These are phyloP conservation scores for Echinosophora koreensis DNA, from an alignment of 306 rosid genomes.

Conservation along the genomic window DNA sequence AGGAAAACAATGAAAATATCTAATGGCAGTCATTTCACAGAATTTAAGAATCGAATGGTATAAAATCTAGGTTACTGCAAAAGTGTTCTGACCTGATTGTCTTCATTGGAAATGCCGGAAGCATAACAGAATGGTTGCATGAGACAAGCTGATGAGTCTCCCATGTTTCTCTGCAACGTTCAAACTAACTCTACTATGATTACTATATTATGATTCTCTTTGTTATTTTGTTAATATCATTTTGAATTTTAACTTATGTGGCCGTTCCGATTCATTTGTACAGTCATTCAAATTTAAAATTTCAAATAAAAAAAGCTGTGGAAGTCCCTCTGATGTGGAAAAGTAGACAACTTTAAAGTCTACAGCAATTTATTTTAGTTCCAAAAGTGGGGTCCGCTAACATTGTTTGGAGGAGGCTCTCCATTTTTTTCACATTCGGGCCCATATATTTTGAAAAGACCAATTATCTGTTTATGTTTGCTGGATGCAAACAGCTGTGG, in stretches of 20 bases:
- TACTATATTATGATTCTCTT: no score
- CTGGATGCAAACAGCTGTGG: no score
- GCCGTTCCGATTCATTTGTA: constrained; percentile 45
- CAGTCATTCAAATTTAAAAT: constrained; percentile 75
- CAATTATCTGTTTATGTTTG: no score
- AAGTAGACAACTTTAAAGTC: constrained; percentile 39
- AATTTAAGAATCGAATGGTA: constrained; percentile 17
- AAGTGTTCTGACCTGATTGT: constrained; percentile 73
- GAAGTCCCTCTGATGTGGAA: constrained; percentile 46
- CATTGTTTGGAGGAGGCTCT: constrained; percentile 24
- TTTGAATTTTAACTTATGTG: constrained; percentile 38
- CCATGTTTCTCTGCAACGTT: constrained; percentile 65
- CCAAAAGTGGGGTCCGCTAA: constrained; percentile 52
- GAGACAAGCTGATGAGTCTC: constrained; percentile 81
- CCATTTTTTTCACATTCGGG: constrained; percentile 27
- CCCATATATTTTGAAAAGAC: constrained; percentile 45
- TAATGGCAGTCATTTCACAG: not conserved
- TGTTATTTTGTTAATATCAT: not conserved
- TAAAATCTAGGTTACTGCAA: not conserved
- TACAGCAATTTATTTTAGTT: constrained; percentile 14
- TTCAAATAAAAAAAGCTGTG: constrained; percentile 53
- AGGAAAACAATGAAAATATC: no score
- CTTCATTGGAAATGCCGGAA: constrained; percentile 77
- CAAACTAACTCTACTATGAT: constrained; percentile 53
- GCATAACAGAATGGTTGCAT: constrained; percentile 92